Percentiles rank a stretch among this genome's conserved stretches.
Evolutionary conservation across 805 yeast species (phyloP).

Genomic region (Ogataea wickerhamii): DNA sequence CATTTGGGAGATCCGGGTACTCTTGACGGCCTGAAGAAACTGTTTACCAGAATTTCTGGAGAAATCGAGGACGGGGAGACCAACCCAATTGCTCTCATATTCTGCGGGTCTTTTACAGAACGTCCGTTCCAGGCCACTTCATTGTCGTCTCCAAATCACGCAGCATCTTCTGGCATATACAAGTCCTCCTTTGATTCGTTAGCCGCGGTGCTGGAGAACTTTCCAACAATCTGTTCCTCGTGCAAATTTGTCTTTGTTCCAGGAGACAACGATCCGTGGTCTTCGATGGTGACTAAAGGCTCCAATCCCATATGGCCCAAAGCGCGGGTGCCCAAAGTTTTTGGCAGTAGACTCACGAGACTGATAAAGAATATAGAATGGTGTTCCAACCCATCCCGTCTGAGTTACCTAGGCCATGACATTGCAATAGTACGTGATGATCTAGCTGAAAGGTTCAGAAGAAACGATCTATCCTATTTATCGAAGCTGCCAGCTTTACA

Average conservation of each 20-base stretch:
- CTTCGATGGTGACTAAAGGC: constrained; percentile 63
- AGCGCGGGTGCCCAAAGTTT: constrained; percentile 62
- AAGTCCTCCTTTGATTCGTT: constrained; percentile 70
- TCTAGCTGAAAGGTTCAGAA: constrained; percentile 60
- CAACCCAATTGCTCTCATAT: constrained; percentile 64
- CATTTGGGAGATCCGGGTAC: constrained; percentile 57
- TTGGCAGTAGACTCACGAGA: constrained; percentile 64
- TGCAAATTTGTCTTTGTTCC: constrained; percentile 74
- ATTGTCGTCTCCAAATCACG: constrained; percentile 46
- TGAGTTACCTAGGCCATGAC: constrained; percentile 82
- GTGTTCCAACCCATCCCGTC: constrained; percentile 75
- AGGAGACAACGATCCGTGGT: constrained; percentile 94
- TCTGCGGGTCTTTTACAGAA: constrained; percentile 79
- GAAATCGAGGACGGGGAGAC: constrained; percentile 35
- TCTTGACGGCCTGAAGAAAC: constrained; percentile 61
- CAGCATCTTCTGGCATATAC: constrained; percentile 51
- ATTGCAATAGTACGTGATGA: constrained; percentile 73
- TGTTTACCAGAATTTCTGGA: constrained; percentile 52
- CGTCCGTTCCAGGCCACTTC: constrained; percentile 56
- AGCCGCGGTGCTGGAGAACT: constrained; percentile 60
- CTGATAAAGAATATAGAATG: constrained; percentile 48
- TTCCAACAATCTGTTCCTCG: constrained; percentile 46
- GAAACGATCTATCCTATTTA: constrained; percentile 62
- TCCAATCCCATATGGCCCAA: constrained; percentile 67
- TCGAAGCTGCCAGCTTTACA: constrained; percentile 19